A percentile compares a stretch with the other conserved stretches of the same genome.
These are phyloP conservation scores for Lecanicillium sp. DNA, from an alignment of 2,329 filamentous ascomycete species.

Conservation along the genomic window DNA sequence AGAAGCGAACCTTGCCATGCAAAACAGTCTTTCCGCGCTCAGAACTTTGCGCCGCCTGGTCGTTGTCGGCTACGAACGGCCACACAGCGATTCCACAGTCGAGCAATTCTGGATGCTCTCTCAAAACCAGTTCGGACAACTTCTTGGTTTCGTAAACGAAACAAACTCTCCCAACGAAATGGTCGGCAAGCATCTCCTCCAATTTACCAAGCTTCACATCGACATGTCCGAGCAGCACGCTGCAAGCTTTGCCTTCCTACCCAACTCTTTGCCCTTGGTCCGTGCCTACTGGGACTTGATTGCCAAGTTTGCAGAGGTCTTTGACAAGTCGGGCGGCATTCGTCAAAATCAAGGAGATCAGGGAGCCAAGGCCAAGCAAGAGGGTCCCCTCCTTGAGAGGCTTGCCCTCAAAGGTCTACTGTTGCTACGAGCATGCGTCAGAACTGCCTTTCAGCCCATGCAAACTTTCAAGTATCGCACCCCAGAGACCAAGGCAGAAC, in stretches of 20 bases:
- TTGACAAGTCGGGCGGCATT: constrained; percentile 55
- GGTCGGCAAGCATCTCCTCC: constrained; percentile 80
- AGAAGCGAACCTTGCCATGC: constrained; percentile 57
- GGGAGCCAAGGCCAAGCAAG: constrained; percentile 43
- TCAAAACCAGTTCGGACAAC: constrained; percentile 69
- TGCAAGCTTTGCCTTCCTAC: constrained; percentile 75
- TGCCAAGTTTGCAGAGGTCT: constrained; percentile 68
- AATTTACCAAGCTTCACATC: constrained; percentile 86
- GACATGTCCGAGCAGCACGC: constrained; percentile 77
- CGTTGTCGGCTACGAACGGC: constrained; percentile 75
- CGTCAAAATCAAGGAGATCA: constrained; percentile 36
- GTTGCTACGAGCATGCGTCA: constrained; percentile 73
- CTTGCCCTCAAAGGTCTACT: constrained; percentile 78
- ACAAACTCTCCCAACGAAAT: constrained; percentile 52
- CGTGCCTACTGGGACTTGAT: constrained; percentile 82
- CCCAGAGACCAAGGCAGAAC: constrained; percentile 68
- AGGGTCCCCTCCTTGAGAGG: constrained; percentile 66
- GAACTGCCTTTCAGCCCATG: constrained; percentile 74
- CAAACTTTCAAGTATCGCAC: constrained; percentile 81
- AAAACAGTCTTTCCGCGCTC: constrained; percentile 71
- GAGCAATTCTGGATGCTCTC: constrained; percentile 75
- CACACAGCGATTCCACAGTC: constrained; percentile 71
- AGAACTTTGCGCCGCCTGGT: constrained; percentile 76
- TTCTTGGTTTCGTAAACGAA: constrained; percentile 59
- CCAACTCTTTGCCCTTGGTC: constrained; percentile 70